Evolutionary conservation across 2,329 filamentous ascomycete genomes (phyloP).

Genomic region (Epichloe gansuensis): DNA sequence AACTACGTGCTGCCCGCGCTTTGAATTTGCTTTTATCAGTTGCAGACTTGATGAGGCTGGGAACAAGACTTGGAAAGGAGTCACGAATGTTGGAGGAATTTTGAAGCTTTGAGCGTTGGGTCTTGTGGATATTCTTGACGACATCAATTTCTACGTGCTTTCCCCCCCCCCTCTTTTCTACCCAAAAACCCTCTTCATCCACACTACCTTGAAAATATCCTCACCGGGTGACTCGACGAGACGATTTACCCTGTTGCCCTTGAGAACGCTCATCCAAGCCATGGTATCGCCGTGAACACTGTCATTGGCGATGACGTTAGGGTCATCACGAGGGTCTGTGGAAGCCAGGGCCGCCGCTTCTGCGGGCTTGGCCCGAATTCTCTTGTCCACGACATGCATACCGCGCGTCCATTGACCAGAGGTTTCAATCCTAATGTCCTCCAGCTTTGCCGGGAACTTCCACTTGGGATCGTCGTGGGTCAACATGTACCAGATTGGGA

Average conservation of each 20-base stretch:
- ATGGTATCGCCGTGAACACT: constrained; percentile 55
- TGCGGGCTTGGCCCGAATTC: constrained; percentile 42
- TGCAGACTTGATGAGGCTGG: neutral
- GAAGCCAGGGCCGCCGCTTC: constrained; percentile 27
- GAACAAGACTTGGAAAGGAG: neutral
- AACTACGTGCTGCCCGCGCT: neutral
- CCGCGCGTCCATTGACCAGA: constrained; percentile 88
- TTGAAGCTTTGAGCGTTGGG: no score
- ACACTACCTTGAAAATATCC: constrained; percentile 49
- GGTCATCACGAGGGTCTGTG: constrained; percentile 27
- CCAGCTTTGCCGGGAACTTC: constrained; percentile 43
- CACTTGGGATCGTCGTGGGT: constrained; percentile 45
- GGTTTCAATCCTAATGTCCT: constrained; percentile 85
- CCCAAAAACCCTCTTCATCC: constrained; percentile 55
- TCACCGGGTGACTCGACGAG: constrained; percentile 58
- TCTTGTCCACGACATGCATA: constrained; percentile 73
- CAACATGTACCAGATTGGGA: constrained; percentile 68
- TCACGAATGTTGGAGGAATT: no score
- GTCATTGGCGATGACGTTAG: constrained; percentile 27
- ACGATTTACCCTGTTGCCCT: constrained; percentile 70
- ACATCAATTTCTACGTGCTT: neutral
- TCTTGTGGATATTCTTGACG: neutral
- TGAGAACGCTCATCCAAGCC: constrained; percentile 60
- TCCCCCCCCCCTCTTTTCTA: constrained; percentile 1
- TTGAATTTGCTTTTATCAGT: neutral